Percentiles rank a stretch among this genome's conserved stretches.
phyloP scores from a whole-genome alignment of 2,329 filamentous ascomycete species.

The Epichloe uncinata region DNA sequence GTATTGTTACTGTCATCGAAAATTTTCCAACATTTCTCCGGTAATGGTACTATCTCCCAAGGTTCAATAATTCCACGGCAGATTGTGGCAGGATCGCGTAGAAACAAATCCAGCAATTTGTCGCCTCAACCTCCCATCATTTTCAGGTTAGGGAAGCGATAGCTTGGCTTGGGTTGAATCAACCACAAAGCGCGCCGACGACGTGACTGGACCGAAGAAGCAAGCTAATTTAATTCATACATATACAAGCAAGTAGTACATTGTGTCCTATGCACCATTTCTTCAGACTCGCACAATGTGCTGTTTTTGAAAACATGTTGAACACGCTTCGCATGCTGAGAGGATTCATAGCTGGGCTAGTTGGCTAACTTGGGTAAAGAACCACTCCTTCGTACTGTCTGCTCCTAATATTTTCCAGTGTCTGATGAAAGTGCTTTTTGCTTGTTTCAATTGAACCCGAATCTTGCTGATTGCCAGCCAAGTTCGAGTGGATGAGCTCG shows the following conservation, averaged over 20 bases:
- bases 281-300: slow-evolving; percentile 1
- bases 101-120: too few relatives aligned
- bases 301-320: neutral
- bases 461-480: slow-evolving; percentile 72
- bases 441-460: slow-evolving; percentile 76
- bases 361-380: slow-evolving; percentile 39
- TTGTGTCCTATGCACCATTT: slow-evolving; percentile 4
- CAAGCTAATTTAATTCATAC: neutral
- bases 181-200: neutral
- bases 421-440: slow-evolving; percentile 86
- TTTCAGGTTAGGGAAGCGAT: too few relatives aligned
- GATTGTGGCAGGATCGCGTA: too few relatives aligned
- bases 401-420: slow-evolving; percentile 81
- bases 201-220: neutral
- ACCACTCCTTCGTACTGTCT: slow-evolving; percentile 90
- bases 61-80: too few relatives aligned
- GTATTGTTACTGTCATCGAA: too few relatives aligned
- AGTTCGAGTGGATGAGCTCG: slow-evolving; percentile 93
- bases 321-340: slow-evolving; percentile 1
- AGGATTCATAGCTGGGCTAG: neutral
- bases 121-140: too few relatives aligned
- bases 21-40: too few relatives aligned
- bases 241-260: slow-evolving; percentile 6
- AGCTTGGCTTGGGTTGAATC: neutral
- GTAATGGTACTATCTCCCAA: too few relatives aligned